Conservation (phyloP, 1,139 yeast genomes). For the Geotrichum reessii region DNA sequence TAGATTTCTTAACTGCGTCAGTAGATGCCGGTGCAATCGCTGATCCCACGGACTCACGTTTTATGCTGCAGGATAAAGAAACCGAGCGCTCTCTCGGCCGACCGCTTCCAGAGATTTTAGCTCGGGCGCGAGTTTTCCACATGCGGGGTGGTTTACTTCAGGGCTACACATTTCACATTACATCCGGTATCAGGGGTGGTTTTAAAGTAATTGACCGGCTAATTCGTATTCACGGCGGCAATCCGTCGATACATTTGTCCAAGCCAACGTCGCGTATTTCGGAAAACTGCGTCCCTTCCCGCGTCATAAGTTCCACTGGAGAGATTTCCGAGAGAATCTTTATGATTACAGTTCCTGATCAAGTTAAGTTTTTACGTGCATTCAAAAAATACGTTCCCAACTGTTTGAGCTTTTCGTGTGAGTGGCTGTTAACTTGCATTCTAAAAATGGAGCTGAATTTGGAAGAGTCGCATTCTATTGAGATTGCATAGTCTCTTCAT, state of each 20-base stretch:
- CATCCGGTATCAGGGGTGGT: constrained; percentile 66
- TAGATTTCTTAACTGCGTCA: constrained; percentile 32
- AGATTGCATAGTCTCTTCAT: not conserved
- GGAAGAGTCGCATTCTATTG: not conserved
- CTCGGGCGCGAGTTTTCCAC: constrained; percentile 25
- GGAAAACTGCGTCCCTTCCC: constrained; percentile 35
- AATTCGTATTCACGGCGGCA: constrained; percentile 61
- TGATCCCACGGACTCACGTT: not conserved
- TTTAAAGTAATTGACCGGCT: constrained; percentile 54
- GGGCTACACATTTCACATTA: constrained; percentile 49
- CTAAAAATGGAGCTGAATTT: constrained; percentile 21
- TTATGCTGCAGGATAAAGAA: constrained; percentile 1
- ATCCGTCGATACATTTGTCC: constrained; percentile 17
- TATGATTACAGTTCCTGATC: constrained; percentile 18
- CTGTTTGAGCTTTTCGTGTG: constrained; percentile 19
- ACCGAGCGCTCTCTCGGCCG: constrained; percentile 2
- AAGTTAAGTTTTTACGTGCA: constrained; percentile 17
- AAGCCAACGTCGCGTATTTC: constrained; percentile 21
- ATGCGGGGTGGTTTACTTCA: constrained; percentile 37
- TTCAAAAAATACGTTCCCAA: constrained; percentile 3
- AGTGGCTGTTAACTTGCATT: constrained; percentile 23
- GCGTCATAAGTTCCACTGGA: constrained; percentile 11
- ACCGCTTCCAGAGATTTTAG: not conserved
- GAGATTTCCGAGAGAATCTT: not conserved
- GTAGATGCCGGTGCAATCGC: not conserved